Evolutionary conservation across 2,329 filamentous ascomycete genomes (phyloP).

Genomic region (Neocucurbitaria cava): DNA sequence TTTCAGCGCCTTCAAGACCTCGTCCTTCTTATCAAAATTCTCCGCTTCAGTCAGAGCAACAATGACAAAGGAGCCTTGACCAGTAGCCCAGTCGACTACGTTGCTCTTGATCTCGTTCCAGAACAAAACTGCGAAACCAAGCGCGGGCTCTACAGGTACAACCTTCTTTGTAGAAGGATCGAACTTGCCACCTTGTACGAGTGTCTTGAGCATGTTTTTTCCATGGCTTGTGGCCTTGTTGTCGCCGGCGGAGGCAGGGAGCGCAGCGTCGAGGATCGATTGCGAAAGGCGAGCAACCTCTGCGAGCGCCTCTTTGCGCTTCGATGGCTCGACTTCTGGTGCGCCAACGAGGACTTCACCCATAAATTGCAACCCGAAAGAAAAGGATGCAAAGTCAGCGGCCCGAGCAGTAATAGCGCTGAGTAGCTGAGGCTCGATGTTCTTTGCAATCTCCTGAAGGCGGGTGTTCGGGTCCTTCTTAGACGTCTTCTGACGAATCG

Average conservation of each 20-base stretch:
- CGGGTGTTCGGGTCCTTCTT: conserved; percentile 87
- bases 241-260: conserved; percentile 34
- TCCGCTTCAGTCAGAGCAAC: conserved; percentile 78
- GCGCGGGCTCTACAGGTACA: conserved; percentile 73
- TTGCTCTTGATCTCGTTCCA: conserved; percentile 80
- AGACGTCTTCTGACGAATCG: conserved; percentile 81
- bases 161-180: conserved; percentile 75
- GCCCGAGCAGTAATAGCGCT: conserved; percentile 74
- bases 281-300: conserved; percentile 63
- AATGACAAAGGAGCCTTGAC: conserved; percentile 84
- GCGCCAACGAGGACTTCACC: conserved; percentile 80
- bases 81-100: conserved; percentile 83
- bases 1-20: conserved; percentile 73
- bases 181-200: conserved; percentile 88
- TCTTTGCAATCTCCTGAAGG: conserved; percentile 76
- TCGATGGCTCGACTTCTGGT: conserved; percentile 72
- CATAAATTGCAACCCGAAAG: conserved; percentile 87
- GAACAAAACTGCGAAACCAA: conserved; percentile 82
- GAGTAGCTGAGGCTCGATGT: conserved; percentile 77
- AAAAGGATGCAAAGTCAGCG: conserved; percentile 71
- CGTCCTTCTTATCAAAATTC: conserved; percentile 70
- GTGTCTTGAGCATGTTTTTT: conserved; percentile 88
- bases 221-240: conserved; percentile 63
- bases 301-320: conserved; percentile 65
- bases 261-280: conserved; percentile 44